Base-by-base conservation (phyloP, 2,329 filamentous ascomycete species). In the Fusarium cicatricum region DNA sequence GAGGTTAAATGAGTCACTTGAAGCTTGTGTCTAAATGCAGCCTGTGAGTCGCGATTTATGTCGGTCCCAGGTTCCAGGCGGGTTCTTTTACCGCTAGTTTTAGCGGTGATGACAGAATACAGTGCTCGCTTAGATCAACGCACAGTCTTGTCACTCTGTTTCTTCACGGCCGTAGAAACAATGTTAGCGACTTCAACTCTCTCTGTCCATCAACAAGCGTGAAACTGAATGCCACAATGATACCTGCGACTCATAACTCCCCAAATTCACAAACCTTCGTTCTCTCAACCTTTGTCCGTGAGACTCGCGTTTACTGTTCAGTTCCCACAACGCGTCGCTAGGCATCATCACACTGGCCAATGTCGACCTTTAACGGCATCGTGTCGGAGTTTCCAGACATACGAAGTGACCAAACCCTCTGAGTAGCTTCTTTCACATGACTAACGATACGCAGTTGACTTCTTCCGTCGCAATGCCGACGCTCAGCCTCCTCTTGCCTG, bases 341-440 rank as follows among this genome's bases (percentile, higher is more conserved):
- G 21, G 12, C 12, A 21, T 12, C 33, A 29, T 33, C 36, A 38
- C 29, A 32, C 21, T 12, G 4, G 15, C 2, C 46, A 10, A 92
- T 93, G 90, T 93, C 90, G 17, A 93, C 90, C 1, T 93, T 93
- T 71, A 81, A 89, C 64, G 90, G 90, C 44, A 74, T 87, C 31
- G 78, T 92, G 52, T 74, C 79, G 75, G 92, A 96, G 70, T 96
- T 96, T 64, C 91, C 91, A 4, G 84, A 87, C 34, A 92, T 96
- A 55, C 80, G 88, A 66, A 88, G 87, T 87, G 63, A 11, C 34
- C 29, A 2, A 33, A n/a, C 9, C 11, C 14, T 23, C 5, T 16
- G 12, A 1, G 17, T 14, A 5, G 1, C 1, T 40, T 3, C 19
- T 8, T 5, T 5, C 4, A 34, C 1, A 14, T 5, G 16, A 57